A percentile compares a stretch with the other conserved stretches of the same genome.
phyloP scores from a whole-genome alignment of 179 eudicot species.

The Corrigiola litoralis region DNA sequence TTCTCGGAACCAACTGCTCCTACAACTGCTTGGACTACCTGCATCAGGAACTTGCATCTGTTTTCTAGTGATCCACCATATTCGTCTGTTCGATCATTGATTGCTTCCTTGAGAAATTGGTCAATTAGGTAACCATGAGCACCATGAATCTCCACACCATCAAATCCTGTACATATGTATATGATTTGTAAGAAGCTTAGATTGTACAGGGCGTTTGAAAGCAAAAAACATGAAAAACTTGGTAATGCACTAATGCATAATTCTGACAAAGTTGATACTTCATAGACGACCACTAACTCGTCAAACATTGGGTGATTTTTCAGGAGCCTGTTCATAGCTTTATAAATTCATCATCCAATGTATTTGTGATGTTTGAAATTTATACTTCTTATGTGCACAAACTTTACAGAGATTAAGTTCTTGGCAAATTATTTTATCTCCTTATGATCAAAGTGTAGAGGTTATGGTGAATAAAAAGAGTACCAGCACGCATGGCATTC shows the following conservation, averaged over 20 bases:
- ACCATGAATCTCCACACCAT: conserved; percentile 75
- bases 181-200: background rate
- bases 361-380: too few relatives aligned
- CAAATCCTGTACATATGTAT: conserved; percentile 65
- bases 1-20: conserved; percentile 38
- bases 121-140: conserved; percentile 85
- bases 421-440: too few relatives aligned
- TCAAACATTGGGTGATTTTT: too few relatives aligned
- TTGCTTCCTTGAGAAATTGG: conserved; percentile 66
- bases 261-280: too few relatives aligned
- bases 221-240: background rate
- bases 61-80: conserved; percentile 64
- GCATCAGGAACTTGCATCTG: conserved; percentile 21
- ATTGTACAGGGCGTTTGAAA: background rate
- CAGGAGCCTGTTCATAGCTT: too few relatives aligned
- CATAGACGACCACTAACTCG: too few relatives aligned
- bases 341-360: too few relatives aligned
- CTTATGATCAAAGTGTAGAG: too few relatives aligned
- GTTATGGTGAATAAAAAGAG: background rate
- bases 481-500: conserved; percentile 48
- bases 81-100: conserved; percentile 65
- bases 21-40: conserved; percentile 20
- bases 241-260: background rate
- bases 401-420: too few relatives aligned
- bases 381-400: too few relatives aligned